Evolutionary conservation across 305 asterid genomes (phyloP), one percentile per base, ranked within the genome.

Genomic region (Vinca major): DNA sequence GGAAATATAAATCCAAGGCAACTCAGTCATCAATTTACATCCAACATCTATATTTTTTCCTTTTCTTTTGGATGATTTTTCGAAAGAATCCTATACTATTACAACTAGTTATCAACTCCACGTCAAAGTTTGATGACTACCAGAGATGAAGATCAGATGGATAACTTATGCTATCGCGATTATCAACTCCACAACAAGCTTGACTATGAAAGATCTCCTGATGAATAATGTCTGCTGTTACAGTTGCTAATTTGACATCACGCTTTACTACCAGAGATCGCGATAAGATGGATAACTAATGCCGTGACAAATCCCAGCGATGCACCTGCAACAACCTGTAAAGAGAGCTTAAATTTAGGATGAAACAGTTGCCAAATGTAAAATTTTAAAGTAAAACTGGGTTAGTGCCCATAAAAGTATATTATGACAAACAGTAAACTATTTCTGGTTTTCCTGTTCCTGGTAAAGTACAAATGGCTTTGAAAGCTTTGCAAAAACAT

Each of bases 321-420:
- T 48, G 89, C 89, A 78, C 96, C 97, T 58, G 91, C 97, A 82
- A 78, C 80, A 62, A 89, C 96, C 96, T 91, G 89, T 69, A 79
- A 67, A 60, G 61, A 45, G 33, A 47, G 43, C 45, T 36, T n/a
- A 19, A n/a, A 8, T 39, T 70, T 8, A 66, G 50, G 13, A 26
- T 26, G 33, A 20, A 14, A 14, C 14, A 48, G n/a, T 48, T 48
- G 52, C 19, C 7, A 50, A 48, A 50, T 14, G 20, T 12, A 50
- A 49, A 49, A 2, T 13, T 50, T 50, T 16, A 13, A 50, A 50
- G 1, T 50, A 61, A 26, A 50, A 57, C 56, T 21, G n/a, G 33
- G 50, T 58, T 48, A 3, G 9, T 16, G 19, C 11, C 51, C 47
- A 4, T 20, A 10, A 5, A 17, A 37, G 4, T 17, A 26, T 33